phyloP scores from a whole-genome alignment of 1,139 yeast genomes.

The Kodamaea fungicola region DNA sequence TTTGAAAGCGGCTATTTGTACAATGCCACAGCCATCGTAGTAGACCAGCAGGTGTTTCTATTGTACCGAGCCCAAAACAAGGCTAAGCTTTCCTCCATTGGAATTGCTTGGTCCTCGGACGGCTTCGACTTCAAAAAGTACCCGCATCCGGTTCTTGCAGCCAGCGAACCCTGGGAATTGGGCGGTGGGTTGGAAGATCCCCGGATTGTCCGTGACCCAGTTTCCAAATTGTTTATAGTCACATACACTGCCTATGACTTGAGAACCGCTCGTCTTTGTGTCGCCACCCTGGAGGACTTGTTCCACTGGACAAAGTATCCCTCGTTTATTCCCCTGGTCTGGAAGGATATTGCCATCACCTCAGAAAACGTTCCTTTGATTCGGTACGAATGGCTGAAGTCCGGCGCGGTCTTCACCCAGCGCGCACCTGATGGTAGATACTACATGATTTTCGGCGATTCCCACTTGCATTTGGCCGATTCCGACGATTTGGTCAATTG shows the following conservation, averaged over 20 bases:
- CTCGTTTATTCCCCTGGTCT: slow-evolving; percentile 30
- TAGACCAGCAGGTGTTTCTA: slow-evolving; percentile 36
- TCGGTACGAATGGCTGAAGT: slow-evolving; percentile 41
- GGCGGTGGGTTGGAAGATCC: slow-evolving; percentile 49
- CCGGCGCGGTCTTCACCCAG: slow-evolving; percentile 43
- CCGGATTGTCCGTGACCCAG: slow-evolving; percentile 39
- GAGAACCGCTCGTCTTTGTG: slow-evolving; percentile 36
- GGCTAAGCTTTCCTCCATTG: slow-evolving; percentile 33
- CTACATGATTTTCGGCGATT: slow-evolving; percentile 48
- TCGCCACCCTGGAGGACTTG: slow-evolving; percentile 38
- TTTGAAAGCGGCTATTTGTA: slow-evolving; percentile 42
- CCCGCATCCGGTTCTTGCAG: slow-evolving; percentile 31
- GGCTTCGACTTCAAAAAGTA: slow-evolving; percentile 33
- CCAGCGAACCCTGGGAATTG: slow-evolving; percentile 40
- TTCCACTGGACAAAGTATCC: slow-evolving; percentile 41
- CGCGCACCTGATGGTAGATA: slow-evolving; percentile 30
- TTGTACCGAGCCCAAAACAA: slow-evolving; percentile 42
- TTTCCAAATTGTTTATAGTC: slow-evolving; percentile 31
- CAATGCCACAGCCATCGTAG: slow-evolving; percentile 45
- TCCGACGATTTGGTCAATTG: slow-evolving; percentile 35
- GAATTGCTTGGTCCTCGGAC: slow-evolving; percentile 42
- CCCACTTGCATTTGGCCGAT: slow-evolving; percentile 36
- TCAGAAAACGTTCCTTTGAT: slow-evolving; percentile 23
- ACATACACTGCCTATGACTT: slow-evolving; percentile 45
- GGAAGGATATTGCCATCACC: slow-evolving; percentile 33